Conservation (phyloP, 805 yeast genomes). For the Dipodascopsis tothii region DNA sequence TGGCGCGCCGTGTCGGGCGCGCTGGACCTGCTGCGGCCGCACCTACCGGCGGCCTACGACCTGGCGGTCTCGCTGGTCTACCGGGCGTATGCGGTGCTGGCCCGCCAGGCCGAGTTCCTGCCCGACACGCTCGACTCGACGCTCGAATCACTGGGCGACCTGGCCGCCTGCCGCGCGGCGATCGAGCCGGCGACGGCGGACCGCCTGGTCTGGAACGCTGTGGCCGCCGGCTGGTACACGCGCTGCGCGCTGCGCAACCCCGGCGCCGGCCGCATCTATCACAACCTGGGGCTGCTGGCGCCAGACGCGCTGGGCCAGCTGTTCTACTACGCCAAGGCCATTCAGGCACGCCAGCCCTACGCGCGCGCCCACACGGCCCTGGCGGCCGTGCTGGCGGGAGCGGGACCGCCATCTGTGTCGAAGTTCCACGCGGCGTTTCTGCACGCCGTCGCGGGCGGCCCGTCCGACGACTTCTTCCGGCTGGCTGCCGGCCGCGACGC, state of each 20-base stretch:
- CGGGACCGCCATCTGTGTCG: constrained; percentile 4
- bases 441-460: too few species aligned
- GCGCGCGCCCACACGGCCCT: background rate
- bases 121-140: constrained; percentile 7
- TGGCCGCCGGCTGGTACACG: constrained; percentile 16
- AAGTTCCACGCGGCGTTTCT: too few species aligned
- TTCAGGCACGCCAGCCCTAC: background rate
- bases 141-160: constrained; percentile 19
- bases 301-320: constrained; percentile 15
- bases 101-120: constrained; percentile 12
- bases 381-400: constrained; percentile 3
- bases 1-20: constrained; percentile 13
- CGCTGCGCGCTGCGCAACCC: constrained; percentile 11
- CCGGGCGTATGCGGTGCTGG: constrained; percentile 8
- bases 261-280: constrained; percentile 16
- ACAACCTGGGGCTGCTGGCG: constrained; percentile 12
- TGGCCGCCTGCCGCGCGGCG: constrained; percentile 12
- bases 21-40: constrained; percentile 8
- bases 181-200: constrained; percentile 5
- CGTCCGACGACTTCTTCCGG: too few species aligned
- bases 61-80: constrained; percentile 5
- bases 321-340: constrained; percentile 15
- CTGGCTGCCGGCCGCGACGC: too few species aligned
- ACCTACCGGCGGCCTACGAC: constrained; percentile 10
- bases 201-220: constrained; percentile 7